A percentile compares a stretch with the other conserved stretches of the same genome.
phyloP scores from a whole-genome alignment of 768 basidiomycete genomes.

The Suillus cothurnatus region DNA sequence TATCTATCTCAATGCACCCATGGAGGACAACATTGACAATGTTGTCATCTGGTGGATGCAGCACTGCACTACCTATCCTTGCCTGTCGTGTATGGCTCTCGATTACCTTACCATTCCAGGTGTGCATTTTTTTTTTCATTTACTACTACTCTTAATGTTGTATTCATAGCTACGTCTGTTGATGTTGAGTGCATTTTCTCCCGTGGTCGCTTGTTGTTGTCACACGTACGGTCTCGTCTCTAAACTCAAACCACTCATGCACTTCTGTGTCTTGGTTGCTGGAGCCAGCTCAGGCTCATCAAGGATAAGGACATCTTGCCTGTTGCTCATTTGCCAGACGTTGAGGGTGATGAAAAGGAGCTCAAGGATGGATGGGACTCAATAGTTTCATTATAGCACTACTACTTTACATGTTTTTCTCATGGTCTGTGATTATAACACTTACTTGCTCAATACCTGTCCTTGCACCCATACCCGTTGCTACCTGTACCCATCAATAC shows the following conservation, averaged over 20 bases:
- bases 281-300: constrained; percentile 29
- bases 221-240: constrained; percentile 30
- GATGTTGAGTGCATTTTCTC: constrained; percentile 33
- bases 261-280: constrained; percentile 35
- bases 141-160: neutral
- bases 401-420: too few relatives aligned
- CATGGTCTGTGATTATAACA: too few relatives aligned
- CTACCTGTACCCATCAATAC: too few relatives aligned
- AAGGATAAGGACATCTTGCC: constrained; percentile 22
- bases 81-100: neutral
- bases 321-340: too few relatives aligned
- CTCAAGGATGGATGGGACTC: neutral
- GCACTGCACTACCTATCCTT: neutral
- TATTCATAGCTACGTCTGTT: constrained; percentile 32
- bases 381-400: too few relatives aligned
- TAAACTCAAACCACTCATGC: too few relatives aligned
- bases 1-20: neutral
- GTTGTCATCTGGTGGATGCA: neutral
- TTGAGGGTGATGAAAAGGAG: neutral
- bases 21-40: neutral
- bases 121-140: neutral
- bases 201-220: constrained; percentile 26
- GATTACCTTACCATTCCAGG: neutral
- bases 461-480: too few relatives aligned
- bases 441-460: too few relatives aligned